phyloP scores from a whole-genome alignment of 139 green algal genomes.

The Coccomyxa sp. region DNA sequence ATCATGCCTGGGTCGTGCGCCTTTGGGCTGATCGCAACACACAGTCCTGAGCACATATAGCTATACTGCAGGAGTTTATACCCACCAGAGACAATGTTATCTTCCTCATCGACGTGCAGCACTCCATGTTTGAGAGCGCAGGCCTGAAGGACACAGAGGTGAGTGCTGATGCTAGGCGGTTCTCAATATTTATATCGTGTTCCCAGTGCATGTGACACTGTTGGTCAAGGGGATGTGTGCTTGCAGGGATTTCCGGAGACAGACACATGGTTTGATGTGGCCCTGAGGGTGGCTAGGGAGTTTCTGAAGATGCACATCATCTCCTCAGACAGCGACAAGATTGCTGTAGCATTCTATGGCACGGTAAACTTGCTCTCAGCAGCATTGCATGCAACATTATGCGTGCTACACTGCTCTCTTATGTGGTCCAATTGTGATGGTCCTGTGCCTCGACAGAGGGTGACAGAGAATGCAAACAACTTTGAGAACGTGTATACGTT shows the following conservation, averaged over 20 bases:
- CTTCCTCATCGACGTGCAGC: constrained; percentile 28
- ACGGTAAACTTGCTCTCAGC: constrained; percentile 20
- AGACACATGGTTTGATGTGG: constrained; percentile 23
- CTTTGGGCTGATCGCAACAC: neutral
- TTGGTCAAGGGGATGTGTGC: neutral
- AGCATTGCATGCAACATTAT: neutral
- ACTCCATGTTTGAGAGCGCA: constrained; percentile 1
- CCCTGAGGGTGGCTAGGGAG: constrained; percentile 12
- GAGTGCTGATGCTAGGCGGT: neutral
- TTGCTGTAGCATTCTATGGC: constrained; percentile 30
- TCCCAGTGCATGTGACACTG: neutral
- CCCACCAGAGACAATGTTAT: constrained; percentile 12
- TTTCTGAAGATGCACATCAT: constrained; percentile 30
- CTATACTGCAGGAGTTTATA: neutral
- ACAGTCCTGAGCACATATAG: neutral
- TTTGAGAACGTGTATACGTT: constrained; percentile 13
- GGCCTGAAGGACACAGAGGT: neutral
- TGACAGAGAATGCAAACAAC: constrained; percentile 15
- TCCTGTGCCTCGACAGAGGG: constrained; percentile 6
- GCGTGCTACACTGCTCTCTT: neutral
- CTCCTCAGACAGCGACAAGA: constrained; percentile 9
- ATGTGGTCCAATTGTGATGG: neutral
- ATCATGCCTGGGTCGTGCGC: neutral
- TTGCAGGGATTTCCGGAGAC: neutral
- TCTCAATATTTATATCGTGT: neutral